A percentile compares a stretch with the other conserved stretches of the same genome.
Evolutionary conservation across 441 rosid genomes (phyloP).

Genomic region (Daphne laureola): DNA sequence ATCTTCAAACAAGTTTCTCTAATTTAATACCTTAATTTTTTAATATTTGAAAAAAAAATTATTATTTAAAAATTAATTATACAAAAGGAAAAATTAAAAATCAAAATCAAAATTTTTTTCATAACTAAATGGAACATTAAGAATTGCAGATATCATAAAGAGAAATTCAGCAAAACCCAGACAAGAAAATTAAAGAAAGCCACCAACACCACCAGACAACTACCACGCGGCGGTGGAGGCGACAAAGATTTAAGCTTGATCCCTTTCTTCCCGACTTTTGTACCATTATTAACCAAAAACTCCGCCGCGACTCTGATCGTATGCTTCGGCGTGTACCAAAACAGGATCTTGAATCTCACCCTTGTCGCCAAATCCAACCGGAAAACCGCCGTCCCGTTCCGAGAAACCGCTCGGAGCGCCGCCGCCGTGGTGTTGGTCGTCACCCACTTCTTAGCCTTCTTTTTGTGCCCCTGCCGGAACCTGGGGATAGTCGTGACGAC

Average conservation of each 20-base stretch:
- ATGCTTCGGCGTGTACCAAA: slow-evolving; percentile 51
- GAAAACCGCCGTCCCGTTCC: slow-evolving; percentile 33
- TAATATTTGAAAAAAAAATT: too few species aligned
- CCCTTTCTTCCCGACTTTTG: slow-evolving; percentile 20
- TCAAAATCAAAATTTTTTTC: too few species aligned
- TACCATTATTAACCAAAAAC: slow-evolving; percentile 40
- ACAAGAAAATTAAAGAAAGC: slow-evolving; percentile 23
- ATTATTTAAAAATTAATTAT: too few species aligned
- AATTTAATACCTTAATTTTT: too few species aligned
- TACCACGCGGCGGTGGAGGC: slow-evolving; percentile 16
- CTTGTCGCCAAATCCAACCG: slow-evolving; percentile 60
- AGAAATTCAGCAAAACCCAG: slow-evolving; percentile 21
- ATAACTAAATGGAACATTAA: too few species aligned
- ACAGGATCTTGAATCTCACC: slow-evolving; percentile 59
- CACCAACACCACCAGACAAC: slow-evolving; percentile 15
- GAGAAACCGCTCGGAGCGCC: slow-evolving; percentile 21
- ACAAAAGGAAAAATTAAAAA: too few species aligned
- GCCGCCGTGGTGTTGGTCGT: slow-evolving; percentile 26
- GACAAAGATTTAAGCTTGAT: slow-evolving; percentile 41
- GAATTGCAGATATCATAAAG: not conserved
- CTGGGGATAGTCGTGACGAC: slow-evolving; percentile 20
- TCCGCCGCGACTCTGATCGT: slow-evolving; percentile 37
- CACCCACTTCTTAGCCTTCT: slow-evolving; percentile 52
- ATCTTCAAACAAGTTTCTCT: too few species aligned
- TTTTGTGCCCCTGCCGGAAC: slow-evolving; percentile 64